Evolutionary conservation across 23 red algal genomes (phyloP), one percentile per base, ranked within the genome.

Genomic region (Chondrus crispus): DNA sequence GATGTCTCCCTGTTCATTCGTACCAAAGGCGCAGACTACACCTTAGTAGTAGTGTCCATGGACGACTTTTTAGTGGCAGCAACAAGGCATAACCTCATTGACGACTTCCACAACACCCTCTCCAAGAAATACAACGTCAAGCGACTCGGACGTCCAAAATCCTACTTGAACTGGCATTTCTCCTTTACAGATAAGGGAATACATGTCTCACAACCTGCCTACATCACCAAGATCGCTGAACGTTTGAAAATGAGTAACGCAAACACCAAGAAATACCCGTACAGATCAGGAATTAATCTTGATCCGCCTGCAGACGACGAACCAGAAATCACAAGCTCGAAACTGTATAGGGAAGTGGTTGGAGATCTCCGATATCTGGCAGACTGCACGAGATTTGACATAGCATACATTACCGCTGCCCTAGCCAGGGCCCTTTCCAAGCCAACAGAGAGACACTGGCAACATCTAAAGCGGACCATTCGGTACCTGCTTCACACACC

Each of bases 351-450:
- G 46, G 26, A 62, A 85, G 62, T 85, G 46, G 36, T 66, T 37
- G 57, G 81, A 9, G 81, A 85, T 24, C 49, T 85, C 49, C 19
- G 36, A 38, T 81, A 81, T 33, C 24, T 81, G 24, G 47, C 43
- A 32, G 81, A 85, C 41, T 63, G 81, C 81, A 85, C 81, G 42
- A 26, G 81, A 13, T 58, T 38, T 2, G 81, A 85, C 57, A 85
- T 85, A 0, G 46, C 1, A 5, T 85, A 64, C 57, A 60, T 58
- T 20, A 64, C 58, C 13, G 68, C 63, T 44, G 30, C 19, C 20
- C 24, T 85, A 37, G 45, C 16, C 51, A 43, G 46, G 30, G 22
- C 54, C 13, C 46, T 64, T 22, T 20, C n/a, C 22, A 38, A 63
- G 6, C 81, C 57, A 3, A 40, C 49, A 43, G 42, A 68, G 32